Evolutionary conservation across 192 early-diverging fungal species (phyloP), one percentile per base, ranked within the genome.

Genomic region (Phycomyces blakesleeanus): DNA sequence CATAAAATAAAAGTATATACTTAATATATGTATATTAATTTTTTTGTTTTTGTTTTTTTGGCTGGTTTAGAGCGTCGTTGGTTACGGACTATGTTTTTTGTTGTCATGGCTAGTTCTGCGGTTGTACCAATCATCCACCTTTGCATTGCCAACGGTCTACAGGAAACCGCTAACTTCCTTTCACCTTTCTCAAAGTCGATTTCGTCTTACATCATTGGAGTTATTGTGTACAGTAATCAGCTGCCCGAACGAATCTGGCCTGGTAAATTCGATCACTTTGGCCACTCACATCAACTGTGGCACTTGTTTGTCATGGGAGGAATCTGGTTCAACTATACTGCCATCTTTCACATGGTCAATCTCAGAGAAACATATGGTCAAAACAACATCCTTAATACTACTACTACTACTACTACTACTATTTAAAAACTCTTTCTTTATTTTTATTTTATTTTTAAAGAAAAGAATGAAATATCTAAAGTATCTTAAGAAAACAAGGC

Each of bases 241-340:
- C 75, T 80, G 47, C 85, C 85, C 18, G 85, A 87, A 63, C 66
- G 74, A 41, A 67, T 75, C 18, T 83, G 76, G 58, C 85, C 85
- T 1, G 85, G 85, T 10, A 61, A 75, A 47, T 85, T 84, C 66
- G 85, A 87, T 62, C 74, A 69, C 15, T 75, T 75, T 38, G 85
- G 83, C 39, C 81, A 84, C 47, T 83, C 81, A 11, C 85, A 87
- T 59, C 83, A 84, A 42, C 42, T 79, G 22, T 87, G 85, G 85
- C 85, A 87, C 67, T 61, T 85, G 22, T 79, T 75, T 61, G 85
- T 87, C 0, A 77, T 78, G 21, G 81, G 78, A 1, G 85, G 84
- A 5, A 86, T 86, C 56, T 86, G 77, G 59, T 84, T 68, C 55
- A 81, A 86, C 58, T 86, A 86, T 64, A 63, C 68, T 47, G 84